These are phyloP conservation scores for Neopestalotiopsis sp. DNA, from an alignment of 2,329 filamentous ascomycete species.

Conservation along the genomic window DNA sequence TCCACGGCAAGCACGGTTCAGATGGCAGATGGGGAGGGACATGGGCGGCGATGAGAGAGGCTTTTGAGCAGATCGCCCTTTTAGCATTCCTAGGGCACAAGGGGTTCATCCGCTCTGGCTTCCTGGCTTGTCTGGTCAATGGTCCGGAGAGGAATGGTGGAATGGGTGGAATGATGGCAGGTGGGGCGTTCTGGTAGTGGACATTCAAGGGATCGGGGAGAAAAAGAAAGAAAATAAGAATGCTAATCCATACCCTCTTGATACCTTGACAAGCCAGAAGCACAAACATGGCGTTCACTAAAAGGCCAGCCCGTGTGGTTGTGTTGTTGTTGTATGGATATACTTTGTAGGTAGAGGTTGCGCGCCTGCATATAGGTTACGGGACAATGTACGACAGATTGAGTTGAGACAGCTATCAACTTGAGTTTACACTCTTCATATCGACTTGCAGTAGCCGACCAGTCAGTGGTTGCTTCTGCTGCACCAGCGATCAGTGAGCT, in stretches of 20 bases:
- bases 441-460: not conserved
- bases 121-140: not conserved
- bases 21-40: not conserved
- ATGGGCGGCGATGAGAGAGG: not conserved
- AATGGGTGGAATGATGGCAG: not conserved
- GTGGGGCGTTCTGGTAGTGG: not conserved
- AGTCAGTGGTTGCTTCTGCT: constrained; percentile 11
- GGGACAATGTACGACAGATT: constrained; percentile 4
- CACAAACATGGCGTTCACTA: not conserved
- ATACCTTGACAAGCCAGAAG: not conserved
- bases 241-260: not conserved
- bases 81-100: constrained; percentile 14
- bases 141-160: not conserved
- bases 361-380: not conserved
- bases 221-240: not conserved
- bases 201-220: not conserved
- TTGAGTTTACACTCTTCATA: constrained; percentile 4
- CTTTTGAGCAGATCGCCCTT: constrained; percentile 7
- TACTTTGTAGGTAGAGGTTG: no score
- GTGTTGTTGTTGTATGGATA: not conserved
- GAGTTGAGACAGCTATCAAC: constrained; percentile 4
- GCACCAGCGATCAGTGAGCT: constrained; percentile 6
- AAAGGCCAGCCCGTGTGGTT: not conserved
- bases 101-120: not conserved
- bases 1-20: not conserved